Evolutionary conservation across 2,329 filamentous ascomycete species (phyloP).

Genomic region (Fusarium sp.): DNA sequence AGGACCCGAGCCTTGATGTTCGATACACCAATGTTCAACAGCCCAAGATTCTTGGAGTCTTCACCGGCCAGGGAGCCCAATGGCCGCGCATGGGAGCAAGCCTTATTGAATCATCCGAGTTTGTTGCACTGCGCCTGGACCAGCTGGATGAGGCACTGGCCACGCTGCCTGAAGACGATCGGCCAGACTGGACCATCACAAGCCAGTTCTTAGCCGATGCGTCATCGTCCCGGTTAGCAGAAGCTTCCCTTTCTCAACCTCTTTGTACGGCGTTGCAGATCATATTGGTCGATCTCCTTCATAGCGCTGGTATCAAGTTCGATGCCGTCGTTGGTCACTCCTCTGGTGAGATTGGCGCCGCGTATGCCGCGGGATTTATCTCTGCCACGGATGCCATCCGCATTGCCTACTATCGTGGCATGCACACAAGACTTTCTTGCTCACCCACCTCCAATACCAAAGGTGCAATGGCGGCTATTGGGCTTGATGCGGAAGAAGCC

Average conservation of each 20-base stretch:
- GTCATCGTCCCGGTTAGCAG: neutral
- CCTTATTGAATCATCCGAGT: neutral
- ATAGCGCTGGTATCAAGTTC: constrained; percentile 48
- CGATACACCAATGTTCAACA: neutral
- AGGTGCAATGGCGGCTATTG: neutral
- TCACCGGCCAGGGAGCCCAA: constrained; percentile 5
- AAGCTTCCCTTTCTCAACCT: neutral
- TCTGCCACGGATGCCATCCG: constrained; percentile 56
- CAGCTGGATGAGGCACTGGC: neutral
- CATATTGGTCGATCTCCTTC: neutral
- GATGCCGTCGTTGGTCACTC: constrained; percentile 58
- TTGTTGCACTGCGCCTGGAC: neutral
- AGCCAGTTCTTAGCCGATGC: neutral
- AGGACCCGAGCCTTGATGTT: neutral
- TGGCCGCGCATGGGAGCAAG: neutral
- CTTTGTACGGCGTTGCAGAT: neutral
- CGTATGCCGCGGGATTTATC: constrained; percentile 28
- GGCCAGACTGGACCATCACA: neutral
- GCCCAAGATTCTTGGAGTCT: neutral
- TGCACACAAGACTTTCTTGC: neutral
- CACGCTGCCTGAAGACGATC: neutral
- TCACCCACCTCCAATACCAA: neutral
- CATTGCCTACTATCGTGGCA: neutral
- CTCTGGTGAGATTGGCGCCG: constrained; percentile 61
- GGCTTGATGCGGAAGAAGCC: neutral